Percentiles rank a stretch among this genome's conserved stretches.
Conservation (phyloP, 2,329 filamentous ascomycete species). For the Colletotrichum lini region DNA sequence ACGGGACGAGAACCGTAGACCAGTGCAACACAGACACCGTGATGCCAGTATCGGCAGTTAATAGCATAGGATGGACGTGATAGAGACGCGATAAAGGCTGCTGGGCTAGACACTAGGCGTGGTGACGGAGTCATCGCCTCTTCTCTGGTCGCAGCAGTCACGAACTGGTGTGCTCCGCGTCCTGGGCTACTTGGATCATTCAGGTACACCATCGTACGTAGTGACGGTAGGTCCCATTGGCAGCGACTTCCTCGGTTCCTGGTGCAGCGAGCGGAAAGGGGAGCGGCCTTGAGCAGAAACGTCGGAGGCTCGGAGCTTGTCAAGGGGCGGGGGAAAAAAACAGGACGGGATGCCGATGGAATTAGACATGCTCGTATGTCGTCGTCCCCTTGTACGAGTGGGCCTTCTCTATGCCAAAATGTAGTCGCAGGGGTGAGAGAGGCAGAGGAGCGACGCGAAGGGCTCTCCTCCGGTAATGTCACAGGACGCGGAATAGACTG, state of each 20-base stretch:
- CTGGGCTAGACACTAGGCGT: background rate
- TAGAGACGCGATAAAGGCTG: background rate
- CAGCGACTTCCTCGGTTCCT: background rate
- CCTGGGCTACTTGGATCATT: background rate
- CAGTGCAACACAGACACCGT: background rate
- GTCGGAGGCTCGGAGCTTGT: constrained; percentile 11
- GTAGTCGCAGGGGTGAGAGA: background rate
- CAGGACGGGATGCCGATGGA: background rate
- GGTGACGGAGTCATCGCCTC: background rate
- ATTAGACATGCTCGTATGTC: background rate
- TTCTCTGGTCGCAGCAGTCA: background rate
- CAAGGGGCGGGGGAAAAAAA: background rate
- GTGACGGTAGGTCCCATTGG: background rate
- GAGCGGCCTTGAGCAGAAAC: background rate
- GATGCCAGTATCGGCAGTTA: constrained; percentile 7
- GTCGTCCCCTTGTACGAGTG: background rate
- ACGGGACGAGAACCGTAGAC: background rate
- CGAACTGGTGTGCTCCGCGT: background rate
- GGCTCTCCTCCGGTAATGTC: background rate
- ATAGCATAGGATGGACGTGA: background rate
- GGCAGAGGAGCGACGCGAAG: background rate
- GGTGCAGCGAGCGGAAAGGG: constrained; percentile 17
- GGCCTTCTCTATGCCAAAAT: background rate
- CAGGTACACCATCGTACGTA: no score
- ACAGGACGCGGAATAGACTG: no score